Conservation (phyloP, 2,329 filamentous ascomycete species). For the Neonectria magnoliae region DNA sequence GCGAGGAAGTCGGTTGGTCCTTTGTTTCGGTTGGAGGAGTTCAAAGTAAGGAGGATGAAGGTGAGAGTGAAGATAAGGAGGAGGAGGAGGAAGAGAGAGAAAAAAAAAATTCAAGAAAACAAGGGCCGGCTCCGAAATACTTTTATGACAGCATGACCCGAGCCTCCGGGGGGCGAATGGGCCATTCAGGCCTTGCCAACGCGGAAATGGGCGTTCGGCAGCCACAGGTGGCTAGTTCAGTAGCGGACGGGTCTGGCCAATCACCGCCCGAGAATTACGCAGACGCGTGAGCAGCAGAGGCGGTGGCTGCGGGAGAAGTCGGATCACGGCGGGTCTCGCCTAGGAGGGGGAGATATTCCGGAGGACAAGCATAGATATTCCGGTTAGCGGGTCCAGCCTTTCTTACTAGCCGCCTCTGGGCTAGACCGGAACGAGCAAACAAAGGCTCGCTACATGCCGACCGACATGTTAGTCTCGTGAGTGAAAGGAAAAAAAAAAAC, state of each 20-base stretch:
- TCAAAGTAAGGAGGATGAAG: conserved; percentile 23
- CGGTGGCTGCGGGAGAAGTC: conserved; percentile 49
- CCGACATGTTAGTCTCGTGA: not conserved
- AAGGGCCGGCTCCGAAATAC: conserved; percentile 43
- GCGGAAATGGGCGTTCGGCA: conserved; percentile 22
- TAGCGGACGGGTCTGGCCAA: conserved; percentile 49
- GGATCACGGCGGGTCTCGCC: conserved; percentile 38
- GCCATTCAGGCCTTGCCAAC: not conserved
- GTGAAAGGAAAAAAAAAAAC: not conserved
- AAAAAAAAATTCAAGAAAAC: conserved; percentile 38
- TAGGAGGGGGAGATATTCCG: not conserved
- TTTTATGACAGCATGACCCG: conserved; percentile 55
- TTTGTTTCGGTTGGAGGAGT: conserved; percentile 19
- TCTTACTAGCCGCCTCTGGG: no score
- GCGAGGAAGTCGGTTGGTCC: conserved; percentile 16
- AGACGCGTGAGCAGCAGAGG: conserved; percentile 30
- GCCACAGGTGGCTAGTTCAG: conserved; percentile 35
- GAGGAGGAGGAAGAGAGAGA: conserved; percentile 27
- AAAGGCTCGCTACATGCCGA: not conserved
- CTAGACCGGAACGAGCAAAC: conserved; percentile 16
- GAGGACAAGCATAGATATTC: not conserved
- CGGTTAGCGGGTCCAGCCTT: not conserved
- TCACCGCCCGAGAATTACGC: conserved; percentile 49
- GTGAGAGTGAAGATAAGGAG: conserved; percentile 34
- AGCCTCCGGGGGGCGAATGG: conserved; percentile 8